Conservation (phyloP, 2,329 filamentous ascomycete genomes). For the Apiospora saccharicola region DNA sequence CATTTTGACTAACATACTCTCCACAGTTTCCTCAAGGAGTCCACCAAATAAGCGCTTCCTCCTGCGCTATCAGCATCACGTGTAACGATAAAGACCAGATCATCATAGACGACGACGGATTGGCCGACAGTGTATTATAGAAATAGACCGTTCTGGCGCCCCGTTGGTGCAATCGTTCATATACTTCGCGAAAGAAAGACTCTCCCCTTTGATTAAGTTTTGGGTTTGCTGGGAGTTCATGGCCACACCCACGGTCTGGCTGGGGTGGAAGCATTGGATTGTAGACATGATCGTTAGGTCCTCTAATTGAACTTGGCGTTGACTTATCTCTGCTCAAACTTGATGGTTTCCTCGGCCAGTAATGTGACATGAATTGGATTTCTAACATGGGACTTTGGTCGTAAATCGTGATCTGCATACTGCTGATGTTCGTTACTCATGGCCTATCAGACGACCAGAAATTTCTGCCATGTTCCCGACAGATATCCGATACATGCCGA, state of each 20-base stretch:
- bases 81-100: slow-evolving; percentile 44
- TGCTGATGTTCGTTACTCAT: neutral
- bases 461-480: slow-evolving; percentile 13
- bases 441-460: neutral
- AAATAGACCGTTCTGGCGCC: slow-evolving; percentile 42
- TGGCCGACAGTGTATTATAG: slow-evolving; percentile 45
- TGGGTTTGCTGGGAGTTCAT: slow-evolving; percentile 33
- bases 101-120: slow-evolving; percentile 40
- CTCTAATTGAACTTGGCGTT: slow-evolving; percentile 18
- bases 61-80: slow-evolving; percentile 31
- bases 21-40: slow-evolving; percentile 71
- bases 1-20: slow-evolving; percentile 37
- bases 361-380: neutral
- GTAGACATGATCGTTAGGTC: slow-evolving; percentile 16
- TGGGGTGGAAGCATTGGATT: slow-evolving; percentile 21
- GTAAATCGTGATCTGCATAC: neutral
- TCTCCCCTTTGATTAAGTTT: slow-evolving; percentile 39
- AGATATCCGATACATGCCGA: slow-evolving; percentile 17
- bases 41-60: slow-evolving; percentile 67
- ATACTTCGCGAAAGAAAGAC: slow-evolving; percentile 34
- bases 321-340: neutral
- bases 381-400: neutral
- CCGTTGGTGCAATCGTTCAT: slow-evolving; percentile 36
- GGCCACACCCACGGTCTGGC: slow-evolving; percentile 23
- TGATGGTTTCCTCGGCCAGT: neutral